Evolutionary conservation across 23 red algal species (phyloP).

Genomic region (Gracilaria gracilis): DNA sequence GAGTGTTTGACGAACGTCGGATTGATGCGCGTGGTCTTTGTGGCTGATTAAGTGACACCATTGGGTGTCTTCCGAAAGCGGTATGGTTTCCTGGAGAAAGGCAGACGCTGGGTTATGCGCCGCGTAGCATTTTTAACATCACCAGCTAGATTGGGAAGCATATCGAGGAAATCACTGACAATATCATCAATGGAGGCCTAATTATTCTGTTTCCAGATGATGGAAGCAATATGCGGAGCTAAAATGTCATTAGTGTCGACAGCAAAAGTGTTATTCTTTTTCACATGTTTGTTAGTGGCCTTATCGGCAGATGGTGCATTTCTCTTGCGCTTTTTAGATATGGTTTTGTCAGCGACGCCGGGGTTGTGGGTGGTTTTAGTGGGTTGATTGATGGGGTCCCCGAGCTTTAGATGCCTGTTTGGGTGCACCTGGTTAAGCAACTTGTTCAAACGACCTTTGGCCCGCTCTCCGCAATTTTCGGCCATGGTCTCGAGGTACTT

Average conservation of each 20-base stretch:
- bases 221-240: slow-evolving; percentile 16
- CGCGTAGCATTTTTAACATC: neutral
- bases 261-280: neutral
- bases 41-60: too few relatives aligned
- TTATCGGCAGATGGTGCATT: too few relatives aligned
- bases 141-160: neutral
- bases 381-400: slow-evolving; percentile 43
- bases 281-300: neutral
- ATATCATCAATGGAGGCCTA: slow-evolving; percentile 2
- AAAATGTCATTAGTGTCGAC: neutral
- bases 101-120: slow-evolving; percentile 5
- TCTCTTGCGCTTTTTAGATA: too few relatives aligned
- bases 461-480: slow-evolving; percentile 39
- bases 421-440: slow-evolving; percentile 52
- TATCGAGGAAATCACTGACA: slow-evolving; percentile 1
- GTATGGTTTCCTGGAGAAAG: slow-evolving; percentile 13
- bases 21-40: too few relatives aligned
- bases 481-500: slow-evolving; percentile 45
- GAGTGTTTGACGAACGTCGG: too few relatives aligned
- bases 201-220: slow-evolving; percentile 24
- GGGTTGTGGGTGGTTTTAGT: slow-evolving; percentile 8
- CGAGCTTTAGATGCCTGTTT: slow-evolving; percentile 27
- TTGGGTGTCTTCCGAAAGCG: too few relatives aligned
- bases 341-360: too few relatives aligned
- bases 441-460: slow-evolving; percentile 32